phyloP scores from a whole-genome alignment of 495 filamentous ascomycete genomes.

The Neurospora sp. region DNA sequence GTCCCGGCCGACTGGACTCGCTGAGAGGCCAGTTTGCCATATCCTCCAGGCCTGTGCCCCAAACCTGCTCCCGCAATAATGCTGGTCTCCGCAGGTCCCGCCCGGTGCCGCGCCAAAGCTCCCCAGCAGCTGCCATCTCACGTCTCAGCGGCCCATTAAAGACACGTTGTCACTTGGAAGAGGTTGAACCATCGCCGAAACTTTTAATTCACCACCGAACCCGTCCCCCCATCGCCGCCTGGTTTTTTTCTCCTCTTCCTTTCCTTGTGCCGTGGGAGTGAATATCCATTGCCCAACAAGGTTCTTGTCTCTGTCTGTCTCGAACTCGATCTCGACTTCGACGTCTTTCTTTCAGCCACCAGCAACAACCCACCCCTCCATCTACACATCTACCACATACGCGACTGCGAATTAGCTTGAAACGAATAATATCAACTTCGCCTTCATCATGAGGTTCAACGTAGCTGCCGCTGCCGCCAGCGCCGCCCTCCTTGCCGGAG shows the following conservation, averaged over 20 bases:
- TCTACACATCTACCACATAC: conserved; percentile 10
- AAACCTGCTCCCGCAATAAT: conserved; percentile 13
- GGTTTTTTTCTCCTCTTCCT: conserved; percentile 15
- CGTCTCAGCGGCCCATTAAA: conserved; percentile 12
- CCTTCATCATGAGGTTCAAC: conserved; percentile 59
- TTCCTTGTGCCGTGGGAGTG: conserved; percentile 34
- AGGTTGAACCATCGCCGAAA: conserved; percentile 10
- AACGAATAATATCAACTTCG: conserved; percentile 3
- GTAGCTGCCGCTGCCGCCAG: conserved; percentile 60
- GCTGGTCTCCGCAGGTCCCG: conserved; percentile 3
- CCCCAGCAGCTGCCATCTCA: conserved; percentile 11
- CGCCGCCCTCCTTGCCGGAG: conserved; percentile 57
- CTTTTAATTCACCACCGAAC: conserved; percentile 24
- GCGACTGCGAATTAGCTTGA: conserved; percentile 8
- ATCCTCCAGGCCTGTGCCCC: conserved; percentile 4
- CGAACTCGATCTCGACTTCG: conserved; percentile 9
- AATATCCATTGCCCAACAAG: conserved; percentile 19
- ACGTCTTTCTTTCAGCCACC: conserved; percentile 8
- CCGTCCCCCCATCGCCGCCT: not conserved
- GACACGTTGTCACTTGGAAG: conserved; percentile 25
- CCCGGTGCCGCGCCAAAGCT: conserved; percentile 5
- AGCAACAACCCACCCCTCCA: not conserved
- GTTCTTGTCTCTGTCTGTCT: conserved; percentile 14
- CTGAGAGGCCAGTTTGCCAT: conserved; percentile 10
- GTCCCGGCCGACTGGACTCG: conserved; percentile 1